Evolutionary conservation across 768 basidiomycete species (phyloP).

Genomic region (Boletus vinaceobasis): DNA sequence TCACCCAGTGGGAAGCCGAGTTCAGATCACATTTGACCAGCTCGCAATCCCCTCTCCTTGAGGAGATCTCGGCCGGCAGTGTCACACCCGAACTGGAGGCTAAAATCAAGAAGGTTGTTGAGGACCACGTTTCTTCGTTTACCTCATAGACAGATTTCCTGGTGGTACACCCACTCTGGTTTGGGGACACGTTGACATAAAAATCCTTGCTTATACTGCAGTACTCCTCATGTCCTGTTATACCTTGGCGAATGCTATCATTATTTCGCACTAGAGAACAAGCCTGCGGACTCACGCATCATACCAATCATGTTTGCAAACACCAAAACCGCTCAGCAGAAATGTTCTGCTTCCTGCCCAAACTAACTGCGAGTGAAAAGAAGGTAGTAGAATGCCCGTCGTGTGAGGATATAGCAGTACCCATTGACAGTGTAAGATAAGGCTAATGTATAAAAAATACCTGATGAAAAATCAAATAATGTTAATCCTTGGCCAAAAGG

Average conservation of each 20-base stretch:
- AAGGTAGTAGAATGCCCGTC: no score
- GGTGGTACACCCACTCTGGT: constrained; percentile 13
- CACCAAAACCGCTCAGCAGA: not conserved
- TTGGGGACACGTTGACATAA: constrained; percentile 18
- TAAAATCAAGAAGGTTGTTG: constrained; percentile 93
- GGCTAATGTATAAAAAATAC: no score
- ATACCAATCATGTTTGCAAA: no score
- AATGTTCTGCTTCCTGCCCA: no score
- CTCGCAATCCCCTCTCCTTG: constrained; percentile 70
- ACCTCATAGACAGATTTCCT: constrained; percentile 44
- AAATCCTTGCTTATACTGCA: constrained; percentile 16
- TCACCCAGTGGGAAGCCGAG: constrained; percentile 88
- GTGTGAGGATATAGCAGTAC: no score
- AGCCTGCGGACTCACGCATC: not conserved
- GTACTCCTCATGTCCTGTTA: constrained; percentile 19
- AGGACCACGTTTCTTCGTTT: constrained; percentile 84
- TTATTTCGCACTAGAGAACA: constrained; percentile 20
- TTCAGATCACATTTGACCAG: constrained; percentile 86
- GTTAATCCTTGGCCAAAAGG: no score
- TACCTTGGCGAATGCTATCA: constrained; percentile 29
- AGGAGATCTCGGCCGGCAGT: constrained; percentile 78
- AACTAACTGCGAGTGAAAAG: no score
- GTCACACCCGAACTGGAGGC: constrained; percentile 89
- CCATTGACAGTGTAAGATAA: no score
- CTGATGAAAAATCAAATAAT: no score